These are phyloP conservation scores for Seiridium unicorne DNA, from an alignment of 2,329 filamentous ascomycete species.

Conservation along the genomic window DNA sequence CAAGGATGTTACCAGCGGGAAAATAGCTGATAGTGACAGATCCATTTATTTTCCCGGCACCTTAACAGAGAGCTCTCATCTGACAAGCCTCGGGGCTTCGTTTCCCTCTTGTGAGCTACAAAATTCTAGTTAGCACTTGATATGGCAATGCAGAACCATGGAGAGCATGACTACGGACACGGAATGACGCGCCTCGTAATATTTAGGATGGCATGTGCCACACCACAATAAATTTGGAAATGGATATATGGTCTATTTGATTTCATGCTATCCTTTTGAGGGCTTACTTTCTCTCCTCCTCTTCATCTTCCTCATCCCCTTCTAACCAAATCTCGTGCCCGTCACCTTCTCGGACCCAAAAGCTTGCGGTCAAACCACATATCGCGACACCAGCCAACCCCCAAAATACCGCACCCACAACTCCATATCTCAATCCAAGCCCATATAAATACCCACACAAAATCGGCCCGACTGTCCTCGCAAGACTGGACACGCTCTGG, in stretches of 20 bases:
- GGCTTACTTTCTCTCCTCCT: not conserved
- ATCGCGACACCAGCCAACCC: constrained; percentile 48
- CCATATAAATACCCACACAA: constrained; percentile 62
- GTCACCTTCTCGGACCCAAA: constrained; percentile 58
- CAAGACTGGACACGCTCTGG: constrained; percentile 58
- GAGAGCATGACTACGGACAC: too few species aligned
- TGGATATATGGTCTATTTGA: not conserved
- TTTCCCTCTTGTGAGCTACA: too few species aligned
- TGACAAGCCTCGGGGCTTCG: too few species aligned
- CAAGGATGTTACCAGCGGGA: too few species aligned
- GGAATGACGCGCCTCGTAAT: too few species aligned
- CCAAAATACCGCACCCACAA: constrained; percentile 62
- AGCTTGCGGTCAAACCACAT: constrained; percentile 47
- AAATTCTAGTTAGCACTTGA: too few species aligned
- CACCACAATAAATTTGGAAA: not conserved
- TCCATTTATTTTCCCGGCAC: too few species aligned
- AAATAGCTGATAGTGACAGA: too few species aligned
- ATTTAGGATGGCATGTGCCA: too few species aligned
- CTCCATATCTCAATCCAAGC: constrained; percentile 51
- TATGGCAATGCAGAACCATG: too few species aligned
- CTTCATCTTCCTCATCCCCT: constrained; percentile 51
- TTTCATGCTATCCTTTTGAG: not conserved
- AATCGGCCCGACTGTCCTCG: constrained; percentile 59
- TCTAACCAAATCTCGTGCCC: constrained; percentile 66
- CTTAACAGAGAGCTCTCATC: too few species aligned